phyloP scores from a whole-genome alignment of 108 stramenopile genomes.

The Aurantiochytrium sp. region DNA sequence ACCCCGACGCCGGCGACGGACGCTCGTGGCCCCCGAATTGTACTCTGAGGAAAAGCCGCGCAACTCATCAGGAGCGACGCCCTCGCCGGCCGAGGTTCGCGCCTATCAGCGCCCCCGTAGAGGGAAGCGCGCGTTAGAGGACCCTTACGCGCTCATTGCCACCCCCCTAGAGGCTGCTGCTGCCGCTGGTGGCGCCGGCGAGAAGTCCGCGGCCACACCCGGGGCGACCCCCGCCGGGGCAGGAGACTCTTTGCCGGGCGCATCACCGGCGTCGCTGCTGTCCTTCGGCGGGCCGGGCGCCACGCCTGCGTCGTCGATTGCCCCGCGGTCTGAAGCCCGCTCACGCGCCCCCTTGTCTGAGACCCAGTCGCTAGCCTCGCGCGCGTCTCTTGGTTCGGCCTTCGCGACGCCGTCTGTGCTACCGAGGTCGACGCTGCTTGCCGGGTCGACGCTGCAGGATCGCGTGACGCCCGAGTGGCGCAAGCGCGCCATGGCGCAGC shows the following conservation, averaged over 20 bases:
- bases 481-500: neutral
- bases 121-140: neutral
- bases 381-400: neutral
- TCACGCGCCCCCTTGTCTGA: too few relatives aligned
- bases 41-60: neutral
- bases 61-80: too few relatives aligned
- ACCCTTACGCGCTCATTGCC: neutral
- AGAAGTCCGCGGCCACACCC: too few relatives aligned
- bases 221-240: too few relatives aligned
- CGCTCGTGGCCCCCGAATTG: neutral
- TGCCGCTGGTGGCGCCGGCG: too few relatives aligned
- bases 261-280: neutral
- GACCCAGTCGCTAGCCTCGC: neutral
- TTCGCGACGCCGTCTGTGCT: neutral
- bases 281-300: neutral
- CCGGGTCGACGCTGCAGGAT: neutral
- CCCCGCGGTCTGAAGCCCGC: neutral
- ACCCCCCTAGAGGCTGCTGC: neutral
- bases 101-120: neutral
- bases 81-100: neutral
- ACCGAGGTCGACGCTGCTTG: neutral
- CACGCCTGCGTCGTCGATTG: neutral
- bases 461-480: neutral
- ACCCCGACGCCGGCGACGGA: neutral
- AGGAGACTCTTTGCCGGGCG: neutral